A percentile compares a stretch with the other conserved stretches of the same genome.
Conservation (phyloP, 139 green algal species). For the Chlamydomonas sp. region DNA sequence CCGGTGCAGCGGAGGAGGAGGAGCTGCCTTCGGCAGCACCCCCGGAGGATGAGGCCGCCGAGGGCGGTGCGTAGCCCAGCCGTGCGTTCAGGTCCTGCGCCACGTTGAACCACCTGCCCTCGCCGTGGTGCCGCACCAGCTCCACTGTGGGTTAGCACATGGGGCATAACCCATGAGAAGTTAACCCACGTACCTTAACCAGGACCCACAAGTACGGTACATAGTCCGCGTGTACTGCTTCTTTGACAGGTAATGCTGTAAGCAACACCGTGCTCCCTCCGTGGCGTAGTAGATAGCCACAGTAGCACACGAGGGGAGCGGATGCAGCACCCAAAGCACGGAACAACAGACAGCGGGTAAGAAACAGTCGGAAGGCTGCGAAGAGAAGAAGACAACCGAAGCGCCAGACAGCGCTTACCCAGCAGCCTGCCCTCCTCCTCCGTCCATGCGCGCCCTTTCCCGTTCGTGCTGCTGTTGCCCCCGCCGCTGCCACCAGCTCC, state of each 20-base stretch:
- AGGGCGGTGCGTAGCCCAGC: not conserved
- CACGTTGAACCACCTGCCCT: conserved; percentile 1
- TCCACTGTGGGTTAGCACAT: not conserved
- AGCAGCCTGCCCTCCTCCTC: not conserved
- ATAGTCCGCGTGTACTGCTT: no score
- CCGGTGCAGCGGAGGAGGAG: not conserved
- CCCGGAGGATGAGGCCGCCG: not conserved
- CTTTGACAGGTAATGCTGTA: no score
- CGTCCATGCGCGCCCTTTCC: not conserved
- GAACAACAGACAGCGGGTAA: no score
- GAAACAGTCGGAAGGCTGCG: no score
- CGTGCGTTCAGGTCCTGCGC: not conserved
- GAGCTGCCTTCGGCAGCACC: not conserved
- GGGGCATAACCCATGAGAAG: not conserved
- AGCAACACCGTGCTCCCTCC: no score
- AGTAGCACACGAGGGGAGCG: no score
- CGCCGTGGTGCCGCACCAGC: not conserved
- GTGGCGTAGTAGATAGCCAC: no score
- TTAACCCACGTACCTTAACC: no score
- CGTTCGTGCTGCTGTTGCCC: not conserved
- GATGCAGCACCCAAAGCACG: no score
- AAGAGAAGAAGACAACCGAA: no score
- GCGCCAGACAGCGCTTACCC: not conserved
- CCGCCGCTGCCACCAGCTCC: not conserved
- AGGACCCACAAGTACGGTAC: no score